Conservation (phyloP, 768 basidiomycete genomes). For the Leccinellum luteum region DNA sequence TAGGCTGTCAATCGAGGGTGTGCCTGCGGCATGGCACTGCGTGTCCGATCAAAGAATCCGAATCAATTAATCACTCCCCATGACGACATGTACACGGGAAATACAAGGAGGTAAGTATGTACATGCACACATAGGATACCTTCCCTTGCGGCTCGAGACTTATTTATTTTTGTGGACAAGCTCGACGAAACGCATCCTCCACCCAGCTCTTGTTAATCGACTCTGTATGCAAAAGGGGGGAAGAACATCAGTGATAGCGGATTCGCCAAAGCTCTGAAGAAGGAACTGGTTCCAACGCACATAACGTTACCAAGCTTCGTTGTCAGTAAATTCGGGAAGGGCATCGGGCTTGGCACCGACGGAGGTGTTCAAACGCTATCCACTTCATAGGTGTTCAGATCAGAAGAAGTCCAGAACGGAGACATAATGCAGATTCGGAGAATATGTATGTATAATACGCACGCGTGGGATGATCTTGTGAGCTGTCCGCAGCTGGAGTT, state of each 20-base stretch:
- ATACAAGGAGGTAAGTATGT: no score
- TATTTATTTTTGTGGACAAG: slow-evolving; percentile 12
- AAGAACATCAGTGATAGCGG: background rate
- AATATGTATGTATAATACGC: slow-evolving; percentile 21
- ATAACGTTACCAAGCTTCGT: slow-evolving; percentile 37
- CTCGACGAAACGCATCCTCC: slow-evolving; percentile 30
- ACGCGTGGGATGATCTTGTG: slow-evolving; percentile 42
- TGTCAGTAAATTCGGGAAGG: slow-evolving; percentile 34
- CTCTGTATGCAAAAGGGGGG: slow-evolving; percentile 7
- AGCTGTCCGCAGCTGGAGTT: slow-evolving; percentile 24
- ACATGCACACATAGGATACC: no score
- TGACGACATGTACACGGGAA: no score
- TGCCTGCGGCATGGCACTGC: no score
- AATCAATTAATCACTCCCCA: no score
- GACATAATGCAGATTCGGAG: no score
- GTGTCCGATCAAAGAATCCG: no score
- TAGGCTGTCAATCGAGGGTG: no score
- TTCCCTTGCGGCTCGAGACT: background rate
- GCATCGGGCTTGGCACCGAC: slow-evolving; percentile 29
- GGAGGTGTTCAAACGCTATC: slow-evolving; percentile 28
- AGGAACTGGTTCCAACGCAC: slow-evolving; percentile 14
- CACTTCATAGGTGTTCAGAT: background rate
- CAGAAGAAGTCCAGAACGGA: background rate
- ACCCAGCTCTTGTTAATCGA: slow-evolving; percentile 17
- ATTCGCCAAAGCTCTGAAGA: background rate